Percentiles rank a stretch among this genome's conserved stretches.
Evolutionary conservation across 73 alveolate genomes (phyloP).

Genomic region (Blepharisma stoltei): DNA sequence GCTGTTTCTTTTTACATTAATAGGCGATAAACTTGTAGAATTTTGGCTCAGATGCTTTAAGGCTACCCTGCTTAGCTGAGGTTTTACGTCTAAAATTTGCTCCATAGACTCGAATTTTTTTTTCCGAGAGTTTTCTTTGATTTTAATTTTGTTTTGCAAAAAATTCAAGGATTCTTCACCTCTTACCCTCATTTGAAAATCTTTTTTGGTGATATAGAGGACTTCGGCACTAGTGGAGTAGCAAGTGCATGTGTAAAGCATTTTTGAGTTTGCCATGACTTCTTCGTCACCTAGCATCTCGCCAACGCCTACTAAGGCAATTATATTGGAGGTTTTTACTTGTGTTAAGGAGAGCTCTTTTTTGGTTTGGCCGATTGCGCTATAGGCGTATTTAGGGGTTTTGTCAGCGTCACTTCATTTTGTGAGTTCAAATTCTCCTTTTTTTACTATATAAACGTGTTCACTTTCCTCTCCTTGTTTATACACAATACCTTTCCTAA

Average conservation of each 20-base stretch:
- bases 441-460: constrained; percentile 30
- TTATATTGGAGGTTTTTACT: neutral
- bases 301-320: neutral
- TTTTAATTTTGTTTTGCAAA: neutral
- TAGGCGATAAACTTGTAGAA: no score
- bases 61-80: no score
- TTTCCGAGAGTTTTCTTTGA: neutral
- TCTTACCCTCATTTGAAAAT: neutral
- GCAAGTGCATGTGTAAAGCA: neutral
- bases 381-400: neutral
- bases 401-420: neutral
- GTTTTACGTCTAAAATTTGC: no score
- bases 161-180: neutral
- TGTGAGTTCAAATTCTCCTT: constrained; percentile 32
- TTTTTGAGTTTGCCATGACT: neutral
- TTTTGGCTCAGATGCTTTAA: no score
- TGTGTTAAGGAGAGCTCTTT: neutral
- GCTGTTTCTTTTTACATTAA: no score
- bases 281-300: neutral
- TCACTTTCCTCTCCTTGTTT: constrained; percentile 22
- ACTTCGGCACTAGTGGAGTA: constrained; percentile 6
- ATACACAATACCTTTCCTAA: constrained; percentile 4
- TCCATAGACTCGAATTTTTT: no score
- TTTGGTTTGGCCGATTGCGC: neutral
- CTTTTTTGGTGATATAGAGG: neutral